Conservation (phyloP, 257 asterid genomes). For the Verbascum thapsus region DNA sequence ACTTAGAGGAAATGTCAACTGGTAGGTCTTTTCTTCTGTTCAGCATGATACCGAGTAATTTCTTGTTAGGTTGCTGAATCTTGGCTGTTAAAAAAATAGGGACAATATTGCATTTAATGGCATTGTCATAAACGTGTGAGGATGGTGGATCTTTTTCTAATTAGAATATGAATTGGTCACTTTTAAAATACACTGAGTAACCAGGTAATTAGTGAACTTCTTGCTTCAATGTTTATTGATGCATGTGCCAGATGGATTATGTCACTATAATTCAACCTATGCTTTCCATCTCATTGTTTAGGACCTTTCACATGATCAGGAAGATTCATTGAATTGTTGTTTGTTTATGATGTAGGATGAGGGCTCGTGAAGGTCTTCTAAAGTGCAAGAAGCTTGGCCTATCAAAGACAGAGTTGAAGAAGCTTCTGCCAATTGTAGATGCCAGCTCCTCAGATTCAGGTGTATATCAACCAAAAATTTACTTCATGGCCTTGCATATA, state of each 20-base stretch:
- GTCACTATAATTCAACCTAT: neutral
- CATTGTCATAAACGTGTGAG: no score
- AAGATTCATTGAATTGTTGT: constrained; percentile 24
- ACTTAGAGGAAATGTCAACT: constrained; percentile 93
- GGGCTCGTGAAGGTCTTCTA: constrained; percentile 98
- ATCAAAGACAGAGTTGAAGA: constrained; percentile 88
- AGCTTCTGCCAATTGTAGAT: constrained; percentile 95
- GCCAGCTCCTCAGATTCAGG: constrained; percentile 99
- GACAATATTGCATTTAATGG: no score
- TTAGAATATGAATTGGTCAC: no score
- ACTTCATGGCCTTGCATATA: constrained; percentile 12
- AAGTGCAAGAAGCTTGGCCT: constrained; percentile 93
- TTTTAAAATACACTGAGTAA: no score
- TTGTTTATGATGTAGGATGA: constrained; percentile 76
- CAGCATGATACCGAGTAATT: neutral
- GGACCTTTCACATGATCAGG: neutral
- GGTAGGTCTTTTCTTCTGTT: constrained; percentile 48
- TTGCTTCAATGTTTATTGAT: neutral
- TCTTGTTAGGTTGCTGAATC: neutral
- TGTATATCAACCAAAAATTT: constrained; percentile 15
- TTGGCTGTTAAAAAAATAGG: neutral
- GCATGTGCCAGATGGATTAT: neutral
- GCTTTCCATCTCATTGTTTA: neutral
- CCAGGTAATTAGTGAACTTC: neutral
- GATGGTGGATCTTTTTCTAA: no score